phyloP scores from a whole-genome alignment of 352 stramenopile genomes.

The Pythium aquatile region DNA sequence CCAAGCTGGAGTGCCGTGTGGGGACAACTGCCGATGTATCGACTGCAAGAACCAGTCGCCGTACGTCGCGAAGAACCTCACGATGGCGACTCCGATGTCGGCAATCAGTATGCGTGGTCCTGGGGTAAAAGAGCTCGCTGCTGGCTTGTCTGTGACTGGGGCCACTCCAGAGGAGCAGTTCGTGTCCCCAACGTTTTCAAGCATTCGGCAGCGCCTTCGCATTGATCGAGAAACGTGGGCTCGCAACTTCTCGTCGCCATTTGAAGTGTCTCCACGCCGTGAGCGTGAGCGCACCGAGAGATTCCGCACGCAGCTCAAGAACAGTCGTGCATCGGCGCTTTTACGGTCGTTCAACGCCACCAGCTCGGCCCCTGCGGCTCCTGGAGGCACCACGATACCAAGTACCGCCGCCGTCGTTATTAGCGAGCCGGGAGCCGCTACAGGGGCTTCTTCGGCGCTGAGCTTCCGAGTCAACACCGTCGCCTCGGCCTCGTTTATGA shows the following conservation, averaged over 20 bases:
- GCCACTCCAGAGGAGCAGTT: conserved; percentile 29
- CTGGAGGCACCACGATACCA: background rate
- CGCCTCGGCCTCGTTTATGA: conserved; percentile 14
- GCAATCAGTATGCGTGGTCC: conserved; percentile 26
- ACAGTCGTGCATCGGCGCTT: conserved; percentile 26
- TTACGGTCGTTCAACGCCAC: conserved; percentile 22
- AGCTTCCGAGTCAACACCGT: conserved; percentile 11
- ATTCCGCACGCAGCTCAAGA: conserved; percentile 45
- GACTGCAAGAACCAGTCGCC: conserved; percentile 81
- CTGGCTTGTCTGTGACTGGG: background rate
- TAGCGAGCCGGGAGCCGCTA: conserved; percentile 12
- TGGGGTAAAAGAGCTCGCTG: conserved; percentile 36
- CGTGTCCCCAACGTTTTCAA: conserved; percentile 57
- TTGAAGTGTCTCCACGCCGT: conserved; percentile 51
- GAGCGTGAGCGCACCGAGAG: conserved; percentile 51
- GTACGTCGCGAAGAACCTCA: conserved; percentile 31
- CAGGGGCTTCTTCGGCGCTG: background rate
- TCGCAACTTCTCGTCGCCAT: conserved; percentile 66
- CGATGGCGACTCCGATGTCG: conserved; percentile 20
- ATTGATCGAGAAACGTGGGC: conserved; percentile 71
- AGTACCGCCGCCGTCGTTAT: conserved; percentile 14
- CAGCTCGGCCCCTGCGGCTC: background rate
- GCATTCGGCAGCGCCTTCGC: conserved; percentile 52
- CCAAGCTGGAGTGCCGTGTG: conserved; percentile 85
- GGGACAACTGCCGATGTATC: conserved; percentile 89